Base-by-base conservation (phyloP, 202 grass and related monocot species). In the Elaeis oleifera region DNA sequence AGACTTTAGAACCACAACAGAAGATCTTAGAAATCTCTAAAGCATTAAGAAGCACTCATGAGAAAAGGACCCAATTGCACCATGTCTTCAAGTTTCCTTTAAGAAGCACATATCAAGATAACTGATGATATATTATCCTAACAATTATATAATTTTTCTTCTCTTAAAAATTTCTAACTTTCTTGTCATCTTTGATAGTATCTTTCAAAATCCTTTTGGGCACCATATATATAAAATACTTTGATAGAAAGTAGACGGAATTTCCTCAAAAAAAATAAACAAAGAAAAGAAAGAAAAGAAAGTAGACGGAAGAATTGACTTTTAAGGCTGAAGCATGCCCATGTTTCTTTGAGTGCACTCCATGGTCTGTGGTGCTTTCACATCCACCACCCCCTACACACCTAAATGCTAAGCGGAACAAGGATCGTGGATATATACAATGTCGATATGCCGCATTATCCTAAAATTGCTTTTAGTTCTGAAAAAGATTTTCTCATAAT, bases 341-440 rank as follows among this genome's bases (percentile, higher is more conserved):
- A 18, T 63, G 60, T 63, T 63, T 49, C 60, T 63, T 63, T 63
- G 60, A 63, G 60, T 63, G 60, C 60, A 63, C 60, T 63, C 21
- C 60, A 63, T 49, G 15, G 19, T 28, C 50, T 22, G 21, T 65
- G 56, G 32, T 61, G 64, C 75, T 73, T 51, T 50, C 50, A 25
- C 49, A 52, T 52, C 58, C 58, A 25, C 26, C 15, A 59, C 57
- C 22, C 18, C 60, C 60, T 18, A 63, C 19, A 49, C 19, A 63
- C 18, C 39, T 44, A 62, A 16, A 48, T 6, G n/a, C n/a, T 21
- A 62, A 62, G 44, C 31, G 8, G 8, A 5, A 1, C 5, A 49
- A 20, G 18, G 50, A 32, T 63, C 39, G 19, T 15, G 7, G 20
- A 28, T 13, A 16, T 23, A 49, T 50, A 22, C 60, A 63, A 18